Percentiles rank a stretch among this genome's conserved stretches.
These are phyloP conservation scores for Volvariella volvacea DNA, from an alignment of 1,284 basidiomycete genomes.

Conservation along the genomic window DNA sequence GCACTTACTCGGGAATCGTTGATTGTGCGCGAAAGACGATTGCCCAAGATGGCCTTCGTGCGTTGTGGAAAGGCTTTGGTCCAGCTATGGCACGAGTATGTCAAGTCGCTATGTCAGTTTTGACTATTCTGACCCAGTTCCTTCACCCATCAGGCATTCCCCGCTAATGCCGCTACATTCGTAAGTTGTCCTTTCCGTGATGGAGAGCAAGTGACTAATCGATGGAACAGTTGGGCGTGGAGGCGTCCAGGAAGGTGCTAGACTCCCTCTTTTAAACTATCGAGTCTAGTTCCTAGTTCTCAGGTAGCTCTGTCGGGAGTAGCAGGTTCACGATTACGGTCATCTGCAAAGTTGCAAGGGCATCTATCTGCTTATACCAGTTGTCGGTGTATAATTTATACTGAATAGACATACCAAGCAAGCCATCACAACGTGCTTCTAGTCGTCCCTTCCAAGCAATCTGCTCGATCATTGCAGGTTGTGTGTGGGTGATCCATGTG, in stretches of 20 bases:
- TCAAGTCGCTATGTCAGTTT: conserved; percentile 12
- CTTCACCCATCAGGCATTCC: conserved; percentile 60
- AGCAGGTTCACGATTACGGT: too few species aligned
- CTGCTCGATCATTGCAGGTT: too few species aligned
- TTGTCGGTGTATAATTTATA: too few species aligned
- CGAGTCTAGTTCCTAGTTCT: too few species aligned
- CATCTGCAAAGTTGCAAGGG: too few species aligned
- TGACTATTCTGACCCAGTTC: neutral
- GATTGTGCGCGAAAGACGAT: conserved; percentile 94
- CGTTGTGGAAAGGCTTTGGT: conserved; percentile 96
- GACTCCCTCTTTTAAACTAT: conserved; percentile 58
- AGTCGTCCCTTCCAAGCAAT: too few species aligned
- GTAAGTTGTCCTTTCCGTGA: conserved; percentile 39
- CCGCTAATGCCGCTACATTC: conserved; percentile 94
- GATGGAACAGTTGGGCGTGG: conserved; percentile 65
- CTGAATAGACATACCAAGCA: too few species aligned
- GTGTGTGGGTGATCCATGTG: too few species aligned
- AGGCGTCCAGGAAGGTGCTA: conserved; percentile 69
- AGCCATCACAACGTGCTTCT: too few species aligned
- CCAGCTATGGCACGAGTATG: conserved; percentile 91
- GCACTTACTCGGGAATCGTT: conserved; percentile 90
- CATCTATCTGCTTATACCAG: too few species aligned
- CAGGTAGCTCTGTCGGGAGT: too few species aligned
- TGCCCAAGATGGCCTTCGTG: conserved; percentile 82
- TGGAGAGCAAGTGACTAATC: conserved; percentile 1